Evolutionary conservation across 805 yeast genomes (phyloP).

Genomic region (Phaffomyces thermotolerans): DNA sequence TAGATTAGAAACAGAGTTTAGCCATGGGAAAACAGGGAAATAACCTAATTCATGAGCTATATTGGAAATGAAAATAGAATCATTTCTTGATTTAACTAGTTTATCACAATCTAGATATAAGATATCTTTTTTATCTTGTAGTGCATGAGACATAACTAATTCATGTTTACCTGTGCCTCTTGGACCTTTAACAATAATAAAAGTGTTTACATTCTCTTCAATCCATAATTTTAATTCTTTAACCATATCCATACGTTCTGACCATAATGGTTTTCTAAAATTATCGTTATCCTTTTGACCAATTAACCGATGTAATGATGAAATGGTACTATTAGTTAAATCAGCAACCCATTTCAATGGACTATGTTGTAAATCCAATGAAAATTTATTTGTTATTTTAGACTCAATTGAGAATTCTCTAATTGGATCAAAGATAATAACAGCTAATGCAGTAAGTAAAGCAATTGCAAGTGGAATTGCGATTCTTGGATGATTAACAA

Average conservation of each 20-base stretch:
- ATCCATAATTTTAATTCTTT: slow-evolving; percentile 72
- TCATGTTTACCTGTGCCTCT: slow-evolving; percentile 91
- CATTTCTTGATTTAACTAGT: slow-evolving; percentile 67
- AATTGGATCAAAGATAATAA: slow-evolving; percentile 86
- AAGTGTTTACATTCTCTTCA: slow-evolving; percentile 83
- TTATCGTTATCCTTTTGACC: slow-evolving; percentile 24
- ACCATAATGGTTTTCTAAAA: slow-evolving; percentile 44
- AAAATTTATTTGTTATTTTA: slow-evolving; percentile 56
- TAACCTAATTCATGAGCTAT: slow-evolving; percentile 80
- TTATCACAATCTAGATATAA: slow-evolving; percentile 74
- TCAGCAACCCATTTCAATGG: slow-evolving; percentile 31
- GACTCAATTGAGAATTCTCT: slow-evolving; percentile 71
- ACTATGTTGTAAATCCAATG: slow-evolving; percentile 41
- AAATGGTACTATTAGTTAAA: slow-evolving; percentile 23
- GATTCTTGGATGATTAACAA: slow-evolving; percentile 72
- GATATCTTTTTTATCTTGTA: slow-evolving; percentile 52
- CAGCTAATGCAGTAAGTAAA: slow-evolving; percentile 71
- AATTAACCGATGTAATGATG: slow-evolving; percentile 29
- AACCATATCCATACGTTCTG: slow-evolving; percentile 60
- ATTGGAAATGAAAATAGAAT: slow-evolving; percentile 55
- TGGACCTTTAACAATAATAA: slow-evolving; percentile 87
- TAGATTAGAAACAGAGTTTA: slow-evolving; percentile 69
- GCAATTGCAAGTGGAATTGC: slow-evolving; percentile 78
- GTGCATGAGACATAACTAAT: slow-evolving; percentile 60
- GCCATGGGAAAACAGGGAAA: slow-evolving; percentile 91